Conservation (phyloP, 208 protist genomes). For the Tritrichomonas foetus region DNA sequence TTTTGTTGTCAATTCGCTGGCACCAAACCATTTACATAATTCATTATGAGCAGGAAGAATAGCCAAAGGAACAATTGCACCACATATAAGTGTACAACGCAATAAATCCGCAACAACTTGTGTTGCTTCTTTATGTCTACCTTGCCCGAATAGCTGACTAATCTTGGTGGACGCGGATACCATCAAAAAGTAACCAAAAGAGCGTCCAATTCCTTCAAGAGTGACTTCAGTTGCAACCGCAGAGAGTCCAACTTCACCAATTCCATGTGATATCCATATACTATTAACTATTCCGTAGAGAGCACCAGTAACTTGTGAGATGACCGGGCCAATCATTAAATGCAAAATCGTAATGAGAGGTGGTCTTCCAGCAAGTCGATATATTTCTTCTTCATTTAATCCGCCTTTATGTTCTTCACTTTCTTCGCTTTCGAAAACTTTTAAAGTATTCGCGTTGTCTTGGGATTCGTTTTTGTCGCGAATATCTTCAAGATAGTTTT, state of each 20-base stretch:
- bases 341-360: background rate
- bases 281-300: background rate
- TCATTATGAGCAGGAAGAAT: background rate
- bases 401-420: too few relatives aligned
- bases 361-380: background rate
- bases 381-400: background rate
- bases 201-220: background rate
- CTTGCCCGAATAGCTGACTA: background rate
- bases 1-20: background rate
- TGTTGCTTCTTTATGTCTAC: background rate
- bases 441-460: too few relatives aligned
- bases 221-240: background rate
- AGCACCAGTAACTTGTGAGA: background rate
- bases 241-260: background rate
- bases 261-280: background rate
- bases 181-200: background rate
- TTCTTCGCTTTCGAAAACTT: too few relatives aligned
- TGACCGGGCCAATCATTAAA: background rate
- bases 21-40: background rate
- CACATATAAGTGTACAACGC: background rate
- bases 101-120: background rate
- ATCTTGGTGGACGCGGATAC: background rate
- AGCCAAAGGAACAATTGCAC: background rate
- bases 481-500: too few relatives aligned
- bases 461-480: too few relatives aligned